Evolutionary conservation across 306 rosid species (phyloP).

Genomic region (Rosa lucieae): DNA sequence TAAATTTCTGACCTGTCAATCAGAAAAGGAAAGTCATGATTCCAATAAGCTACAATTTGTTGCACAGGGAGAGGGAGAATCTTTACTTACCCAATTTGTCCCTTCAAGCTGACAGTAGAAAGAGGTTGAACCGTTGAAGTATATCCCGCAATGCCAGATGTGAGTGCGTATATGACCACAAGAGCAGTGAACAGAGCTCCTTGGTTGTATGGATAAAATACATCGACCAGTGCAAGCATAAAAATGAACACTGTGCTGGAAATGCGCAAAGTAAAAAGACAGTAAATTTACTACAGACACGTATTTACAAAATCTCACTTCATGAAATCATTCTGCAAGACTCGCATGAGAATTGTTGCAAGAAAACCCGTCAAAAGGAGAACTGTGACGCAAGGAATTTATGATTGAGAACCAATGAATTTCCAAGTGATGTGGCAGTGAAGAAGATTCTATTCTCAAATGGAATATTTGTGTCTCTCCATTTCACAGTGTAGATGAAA

Average conservation of each 20-base stretch:
- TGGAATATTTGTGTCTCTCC: constrained; percentile 78
- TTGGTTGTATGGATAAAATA: constrained; percentile 92
- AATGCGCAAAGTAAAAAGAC: constrained; percentile 27
- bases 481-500: constrained; percentile 79
- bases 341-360: constrained; percentile 97
- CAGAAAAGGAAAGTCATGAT: constrained; percentile 30
- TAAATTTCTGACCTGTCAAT: constrained; percentile 81
- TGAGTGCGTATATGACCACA: constrained; percentile 92
- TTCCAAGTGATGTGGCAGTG: constrained; percentile 92
- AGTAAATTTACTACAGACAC: constrained; percentile 12
- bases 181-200: constrained; percentile 95
- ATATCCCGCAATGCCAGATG: constrained; percentile 95
- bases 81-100: constrained; percentile 68
- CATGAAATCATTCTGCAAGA: constrained; percentile 94
- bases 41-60: background rate
- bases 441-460: constrained; percentile 93
- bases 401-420: constrained; percentile 98
- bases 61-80: constrained; percentile 9
- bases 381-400: constrained; percentile 92
- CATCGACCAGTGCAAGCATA: constrained; percentile 89
- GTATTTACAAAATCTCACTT: constrained; percentile 52
- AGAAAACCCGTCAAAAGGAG: constrained; percentile 96
- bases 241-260: constrained; percentile 91
- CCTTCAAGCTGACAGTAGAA: constrained; percentile 98
- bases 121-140: constrained; percentile 54